Conservation (phyloP, 441 rosid genomes). For the Adansonia rubrostipa region DNA sequence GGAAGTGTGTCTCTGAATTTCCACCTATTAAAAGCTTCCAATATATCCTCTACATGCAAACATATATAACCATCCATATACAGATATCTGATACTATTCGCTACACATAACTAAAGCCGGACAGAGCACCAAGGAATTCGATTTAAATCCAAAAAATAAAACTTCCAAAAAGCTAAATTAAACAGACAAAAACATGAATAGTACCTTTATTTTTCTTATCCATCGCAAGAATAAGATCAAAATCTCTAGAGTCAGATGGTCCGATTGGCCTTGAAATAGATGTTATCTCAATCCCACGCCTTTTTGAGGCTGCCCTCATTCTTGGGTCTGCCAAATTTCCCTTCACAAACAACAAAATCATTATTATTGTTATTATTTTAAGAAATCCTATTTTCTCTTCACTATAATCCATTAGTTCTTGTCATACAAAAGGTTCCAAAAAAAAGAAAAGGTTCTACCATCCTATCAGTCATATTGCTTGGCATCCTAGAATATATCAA, state of each 20-base stretch:
- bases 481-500: neutral
- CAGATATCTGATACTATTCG: neutral
- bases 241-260: slow-evolving; percentile 77
- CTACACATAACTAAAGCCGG: neutral
- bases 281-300: slow-evolving; percentile 84
- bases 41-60: slow-evolving; percentile 65
- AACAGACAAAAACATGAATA: slow-evolving; percentile 19
- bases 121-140: neutral
- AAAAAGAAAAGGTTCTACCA: neutral
- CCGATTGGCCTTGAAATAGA: slow-evolving; percentile 84
- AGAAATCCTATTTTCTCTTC: neutral
- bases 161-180: neutral
- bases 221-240: slow-evolving; percentile 91
- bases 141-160: neutral
- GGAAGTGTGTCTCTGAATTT: slow-evolving; percentile 69
- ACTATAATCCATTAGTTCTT: neutral
- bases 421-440: neutral
- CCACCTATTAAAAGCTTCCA: slow-evolving; percentile 77
- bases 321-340: slow-evolving; percentile 92
- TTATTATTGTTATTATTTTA: neutral
- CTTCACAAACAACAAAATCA: slow-evolving; percentile 38
- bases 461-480: neutral
- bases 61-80: slow-evolving; percentile 13
- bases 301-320: slow-evolving; percentile 85
- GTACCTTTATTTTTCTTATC: slow-evolving; percentile 75